Percentiles rank a stretch among this genome's conserved stretches.
Evolutionary conservation across 305 asterid genomes (phyloP).

Genomic region (Galium porrigens): DNA sequence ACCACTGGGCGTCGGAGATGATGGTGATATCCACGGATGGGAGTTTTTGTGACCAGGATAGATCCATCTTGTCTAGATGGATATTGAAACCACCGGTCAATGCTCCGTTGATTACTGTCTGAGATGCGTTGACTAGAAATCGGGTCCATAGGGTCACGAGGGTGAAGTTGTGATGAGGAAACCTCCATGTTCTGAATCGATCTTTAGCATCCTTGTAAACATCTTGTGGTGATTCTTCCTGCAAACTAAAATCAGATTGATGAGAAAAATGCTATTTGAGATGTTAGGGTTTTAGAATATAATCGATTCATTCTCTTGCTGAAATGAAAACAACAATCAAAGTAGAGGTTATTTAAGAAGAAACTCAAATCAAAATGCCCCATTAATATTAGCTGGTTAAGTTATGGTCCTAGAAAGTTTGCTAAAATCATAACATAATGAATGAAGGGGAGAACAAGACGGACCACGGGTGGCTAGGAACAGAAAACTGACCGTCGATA

Average conservation of each 20-base stretch:
- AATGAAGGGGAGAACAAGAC: not conserved
- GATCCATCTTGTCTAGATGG: slow-evolving; percentile 41
- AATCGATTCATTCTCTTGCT: no score
- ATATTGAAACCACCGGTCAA: slow-evolving; percentile 38
- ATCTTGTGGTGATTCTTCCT: slow-evolving; percentile 39
- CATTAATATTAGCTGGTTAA: no score
- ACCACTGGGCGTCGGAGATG: slow-evolving; percentile 57
- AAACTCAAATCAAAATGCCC: no score
- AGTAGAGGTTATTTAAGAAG: no score
- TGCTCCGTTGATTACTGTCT: slow-evolving; percentile 37
- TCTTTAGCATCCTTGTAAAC: slow-evolving; percentile 26
- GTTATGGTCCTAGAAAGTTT: no score
- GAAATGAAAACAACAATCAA: no score
- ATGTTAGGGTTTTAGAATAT: no score
- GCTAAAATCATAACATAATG: not conserved
- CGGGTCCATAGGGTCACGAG: slow-evolving; percentile 39
- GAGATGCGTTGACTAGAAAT: slow-evolving; percentile 40
- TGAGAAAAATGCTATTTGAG: not conserved
- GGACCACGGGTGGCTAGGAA: not conserved
- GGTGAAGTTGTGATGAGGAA: slow-evolving; percentile 38
- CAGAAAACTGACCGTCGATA: slow-evolving; percentile 39
- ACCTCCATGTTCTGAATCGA: slow-evolving; percentile 32
- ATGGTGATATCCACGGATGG: slow-evolving; percentile 38
- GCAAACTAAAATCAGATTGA: slow-evolving; percentile 9
- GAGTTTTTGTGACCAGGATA: slow-evolving; percentile 37